These are phyloP conservation scores for Trichoderma sp. DNA, from an alignment of 2,329 filamentous ascomycete species.

Conservation along the genomic window DNA sequence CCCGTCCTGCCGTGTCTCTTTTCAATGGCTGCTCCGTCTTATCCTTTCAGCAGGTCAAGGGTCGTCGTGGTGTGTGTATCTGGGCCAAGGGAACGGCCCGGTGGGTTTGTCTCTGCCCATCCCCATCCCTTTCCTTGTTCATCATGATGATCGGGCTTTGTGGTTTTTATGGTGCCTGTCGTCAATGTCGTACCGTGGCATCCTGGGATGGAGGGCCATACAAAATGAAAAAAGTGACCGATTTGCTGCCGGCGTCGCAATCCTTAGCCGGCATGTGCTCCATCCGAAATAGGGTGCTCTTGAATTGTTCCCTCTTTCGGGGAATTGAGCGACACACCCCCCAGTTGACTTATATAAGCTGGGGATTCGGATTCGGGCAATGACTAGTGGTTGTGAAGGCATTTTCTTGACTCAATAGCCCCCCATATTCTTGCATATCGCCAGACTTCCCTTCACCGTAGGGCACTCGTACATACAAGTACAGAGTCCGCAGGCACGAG, in stretches of 20 bases:
- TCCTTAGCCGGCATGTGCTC: neutral
- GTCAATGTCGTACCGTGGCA: conserved; percentile 5
- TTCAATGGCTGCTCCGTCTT: neutral
- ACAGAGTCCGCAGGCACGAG: neutral
- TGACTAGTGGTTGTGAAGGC: neutral
- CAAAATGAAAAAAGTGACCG: neutral
- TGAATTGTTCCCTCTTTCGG: neutral
- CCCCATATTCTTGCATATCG: conserved; percentile 6
- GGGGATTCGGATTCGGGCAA: neutral
- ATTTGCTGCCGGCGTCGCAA: neutral
- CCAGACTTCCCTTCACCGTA: neutral
- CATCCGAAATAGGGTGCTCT: neutral
- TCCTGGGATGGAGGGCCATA: neutral
- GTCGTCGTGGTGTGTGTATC: neutral
- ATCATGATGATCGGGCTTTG: neutral
- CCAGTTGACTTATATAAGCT: neutral
- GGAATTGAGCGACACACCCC: neutral
- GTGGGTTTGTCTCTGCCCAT: neutral
- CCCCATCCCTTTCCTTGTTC: neutral
- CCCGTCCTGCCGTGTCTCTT: conserved; percentile 3
- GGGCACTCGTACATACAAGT: neutral
- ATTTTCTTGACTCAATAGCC: neutral
- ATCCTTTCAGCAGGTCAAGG: conserved; percentile 30
- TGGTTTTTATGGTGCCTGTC: neutral
- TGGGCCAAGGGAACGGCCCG: conserved; percentile 16